Evolutionary conservation across 2,329 filamentous ascomycete genomes (phyloP).

Genomic region (Aspergillus melleus): DNA sequence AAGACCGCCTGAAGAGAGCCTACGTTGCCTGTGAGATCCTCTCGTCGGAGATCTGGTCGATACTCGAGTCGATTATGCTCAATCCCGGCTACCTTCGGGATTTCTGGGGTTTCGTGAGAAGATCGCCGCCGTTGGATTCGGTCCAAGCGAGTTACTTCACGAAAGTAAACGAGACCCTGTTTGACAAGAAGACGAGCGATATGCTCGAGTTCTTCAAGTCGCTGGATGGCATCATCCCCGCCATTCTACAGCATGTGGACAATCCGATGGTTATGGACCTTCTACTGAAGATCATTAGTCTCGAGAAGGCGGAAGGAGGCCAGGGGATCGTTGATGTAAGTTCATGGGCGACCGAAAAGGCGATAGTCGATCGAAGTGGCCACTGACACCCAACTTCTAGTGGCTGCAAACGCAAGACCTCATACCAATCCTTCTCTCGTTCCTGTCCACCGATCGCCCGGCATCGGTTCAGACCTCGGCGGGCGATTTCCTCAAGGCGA

Average conservation of each 20-base stretch:
- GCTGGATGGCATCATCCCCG: constrained; percentile 75
- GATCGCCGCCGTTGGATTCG: constrained; percentile 82
- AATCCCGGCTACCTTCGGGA: constrained; percentile 73
- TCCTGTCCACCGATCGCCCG: constrained; percentile 78
- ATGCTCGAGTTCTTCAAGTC: constrained; percentile 91
- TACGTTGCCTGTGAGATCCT: constrained; percentile 91
- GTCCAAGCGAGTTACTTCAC: constrained; percentile 97
- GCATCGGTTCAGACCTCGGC: constrained; percentile 94
- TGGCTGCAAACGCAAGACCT: constrained; percentile 91
- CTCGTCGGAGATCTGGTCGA: constrained; percentile 95
- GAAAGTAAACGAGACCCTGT: constrained; percentile 95
- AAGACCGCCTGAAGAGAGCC: constrained; percentile 88
- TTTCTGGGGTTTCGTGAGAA: constrained; percentile 89
- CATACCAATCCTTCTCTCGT: constrained; percentile 82
- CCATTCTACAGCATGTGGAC: constrained; percentile 90
- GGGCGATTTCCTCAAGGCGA: constrained; percentile 96
- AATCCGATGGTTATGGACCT: constrained; percentile 99
- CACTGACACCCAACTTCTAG: constrained; percentile 44
- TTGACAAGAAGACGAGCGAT: constrained; percentile 97
- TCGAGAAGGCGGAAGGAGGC: constrained; percentile 88
- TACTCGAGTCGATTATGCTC: constrained; percentile 87
- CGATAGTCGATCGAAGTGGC: neutral
- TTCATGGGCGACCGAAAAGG: constrained; percentile 14
- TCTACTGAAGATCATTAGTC: constrained; percentile 90
- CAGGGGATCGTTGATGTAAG: constrained; percentile 90